Evolutionary conservation across 2,329 filamentous ascomycete genomes (phyloP), one percentile per base, ranked within the genome.

Genomic region (Talaromyces piceae): DNA sequence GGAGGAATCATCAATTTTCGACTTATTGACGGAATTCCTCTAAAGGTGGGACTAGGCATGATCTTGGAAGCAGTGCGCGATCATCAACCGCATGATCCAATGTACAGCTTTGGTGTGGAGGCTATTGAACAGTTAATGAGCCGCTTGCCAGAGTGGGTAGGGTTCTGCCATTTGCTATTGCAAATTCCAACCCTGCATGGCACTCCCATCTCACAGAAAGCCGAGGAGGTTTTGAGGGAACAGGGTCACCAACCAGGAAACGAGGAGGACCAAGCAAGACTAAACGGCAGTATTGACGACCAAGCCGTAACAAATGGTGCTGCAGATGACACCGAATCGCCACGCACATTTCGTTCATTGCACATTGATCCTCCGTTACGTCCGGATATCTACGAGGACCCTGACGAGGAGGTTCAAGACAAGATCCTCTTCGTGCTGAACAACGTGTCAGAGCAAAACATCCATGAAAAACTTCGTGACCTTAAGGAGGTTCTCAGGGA

Each of bases 51-150:
- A n/a, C 76, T 97, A 13, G 90, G 88, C 13, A 96, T 98, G 89
- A 95, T 98, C 56, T 76, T 97, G n/a, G 91, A 98, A 67, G 89
- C 93, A 11, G 90, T 98, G 22, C 81, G 88, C 57, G 90, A 95
- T 57, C 88, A 93, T 61, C 74, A 79, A 27, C 82, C 87, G 0
- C 87, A 94, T 27, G 84, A 91, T 54, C 84, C 88, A 1, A 97
- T 98, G 93, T 97, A 93, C 75, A 95, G 96, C 62, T 98, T 98
- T 65, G 93, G 94, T 9, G 78, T 98, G 11, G 93, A 98, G 66
- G 93, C 93, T 13, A 79, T 98, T 54, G 85, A 96, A 66, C 90
- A 97, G 67, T 80, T 97, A 49, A 84, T 89, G 50, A 78, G 82
- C 33, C 83, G 93, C 37, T 82, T 98, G 45, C 79, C 83, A 4